Base-by-base conservation (phyloP, 2,329 filamentous ascomycete species). In the Exophiala alcalophila region DNA sequence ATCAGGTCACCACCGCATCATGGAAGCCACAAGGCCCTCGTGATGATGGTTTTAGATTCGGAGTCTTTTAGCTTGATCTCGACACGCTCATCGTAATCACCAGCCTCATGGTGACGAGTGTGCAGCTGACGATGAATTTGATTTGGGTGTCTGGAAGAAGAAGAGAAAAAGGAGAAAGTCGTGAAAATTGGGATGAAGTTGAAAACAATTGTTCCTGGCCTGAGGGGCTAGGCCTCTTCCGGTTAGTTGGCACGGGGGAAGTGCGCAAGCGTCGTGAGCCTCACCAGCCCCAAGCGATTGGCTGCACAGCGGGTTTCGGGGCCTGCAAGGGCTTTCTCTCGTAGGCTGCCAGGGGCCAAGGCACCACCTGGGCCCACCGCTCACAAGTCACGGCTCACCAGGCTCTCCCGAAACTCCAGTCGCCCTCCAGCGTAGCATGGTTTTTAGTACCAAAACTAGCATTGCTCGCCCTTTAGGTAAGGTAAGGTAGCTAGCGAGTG, bases 11-110 rank as follows among this genome's bases (percentile, higher is more conserved):
- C 78, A 76, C 67, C 77, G 69, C 64, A 71, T 83, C 80, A 76
- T 83, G 80, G 71, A 72, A 71, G 70, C 61, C 66, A 65, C 54
- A 35, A 67, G 73, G 70, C 78, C 77, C 79, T 87, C 83, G 78
- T 80, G 77, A 80, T 77, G 76, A 86, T 83, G 83, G 83, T 87
- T 87, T 87, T 87, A 83, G 72, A 83, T 79, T 77, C 77, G 81
- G 76, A 66, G 64, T 67, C 44, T 33, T 33, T 28, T 37, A 49
- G 60, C 48, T 74, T 71, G 60, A 68, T 87, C 83, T 86, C 69
- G 83, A 84, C 83, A 68, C 73, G 77, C 77, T 66, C 76, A 77
- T 78, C 78, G 78, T 78, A 84, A 72, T 83, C 78, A 74, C 72
- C 79, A 83, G 77, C 72, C 73, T 57, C 75, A 78, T 80, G 58